These are phyloP conservation scores for Pilatotrama ljubarskyi DNA, from an alignment of 768 basidiomycete genomes.

Conservation along the genomic window DNA sequence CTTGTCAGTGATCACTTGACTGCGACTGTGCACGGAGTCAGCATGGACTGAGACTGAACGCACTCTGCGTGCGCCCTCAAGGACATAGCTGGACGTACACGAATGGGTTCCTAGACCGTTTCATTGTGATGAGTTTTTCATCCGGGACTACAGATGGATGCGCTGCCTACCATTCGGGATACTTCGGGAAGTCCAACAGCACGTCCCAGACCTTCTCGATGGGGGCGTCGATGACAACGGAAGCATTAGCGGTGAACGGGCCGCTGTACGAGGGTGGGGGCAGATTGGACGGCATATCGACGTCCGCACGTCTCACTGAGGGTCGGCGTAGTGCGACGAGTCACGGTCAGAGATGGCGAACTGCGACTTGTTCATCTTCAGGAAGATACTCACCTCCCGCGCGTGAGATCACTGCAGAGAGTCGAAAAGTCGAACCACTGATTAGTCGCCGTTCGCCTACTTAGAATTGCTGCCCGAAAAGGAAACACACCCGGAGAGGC, in stretches of 20 bases:
- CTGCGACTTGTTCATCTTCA: no score
- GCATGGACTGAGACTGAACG: not conserved
- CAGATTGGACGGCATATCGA: conserved; percentile 23
- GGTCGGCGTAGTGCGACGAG: no score
- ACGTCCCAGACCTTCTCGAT: conserved; percentile 60
- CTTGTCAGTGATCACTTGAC: conserved; percentile 46
- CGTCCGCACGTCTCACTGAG: not conserved
- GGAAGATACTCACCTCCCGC: no score
- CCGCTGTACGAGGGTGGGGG: conserved; percentile 43
- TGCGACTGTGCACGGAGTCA: conserved; percentile 40
- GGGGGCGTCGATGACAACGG: conserved; percentile 60
- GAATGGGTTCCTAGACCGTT: conserved; percentile 60
- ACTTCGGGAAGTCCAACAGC: conserved; percentile 60
- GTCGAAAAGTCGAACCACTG: not conserved
- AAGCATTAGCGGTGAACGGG: conserved; percentile 50
- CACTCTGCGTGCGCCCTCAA: not conserved
- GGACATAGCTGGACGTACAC: conserved; percentile 42
- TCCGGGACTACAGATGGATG: not conserved
- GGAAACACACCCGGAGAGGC: no score
- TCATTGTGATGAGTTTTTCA: not conserved
- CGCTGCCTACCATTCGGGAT: conserved; percentile 56
- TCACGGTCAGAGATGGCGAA: no score
- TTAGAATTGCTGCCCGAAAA: not conserved
- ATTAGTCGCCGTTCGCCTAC: not conserved
- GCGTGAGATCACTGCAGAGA: no score